These are phyloP conservation scores for Lumnitzera racemosa DNA, from an alignment of 345 rosid genomes.

Conservation along the genomic window DNA sequence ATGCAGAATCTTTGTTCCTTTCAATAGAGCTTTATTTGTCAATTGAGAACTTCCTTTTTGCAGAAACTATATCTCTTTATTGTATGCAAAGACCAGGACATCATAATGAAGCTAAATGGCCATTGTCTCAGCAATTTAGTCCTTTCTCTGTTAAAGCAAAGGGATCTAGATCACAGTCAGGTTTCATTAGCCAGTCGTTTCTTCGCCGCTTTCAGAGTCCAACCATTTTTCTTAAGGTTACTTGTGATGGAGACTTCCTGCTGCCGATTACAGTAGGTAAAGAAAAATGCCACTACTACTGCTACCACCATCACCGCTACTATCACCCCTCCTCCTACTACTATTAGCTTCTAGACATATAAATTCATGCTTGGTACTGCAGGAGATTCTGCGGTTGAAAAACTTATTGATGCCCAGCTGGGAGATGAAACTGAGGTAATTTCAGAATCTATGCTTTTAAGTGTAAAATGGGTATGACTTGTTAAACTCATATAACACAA, in stretches of 20 bases:
- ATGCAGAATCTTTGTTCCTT: neutral
- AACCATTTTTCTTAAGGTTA: slow-evolving; percentile 79
- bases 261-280: slow-evolving; percentile 71
- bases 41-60: neutral
- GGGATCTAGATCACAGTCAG: slow-evolving; percentile 21
- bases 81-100: slow-evolving; percentile 41
- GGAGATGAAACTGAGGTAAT: slow-evolving; percentile 45
- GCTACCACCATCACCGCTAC: neutral
- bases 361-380: slow-evolving; percentile 10
- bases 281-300: neutral
- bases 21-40: neutral
- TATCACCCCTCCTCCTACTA: neutral
- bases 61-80: slow-evolving; percentile 48
- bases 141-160: slow-evolving; percentile 13
- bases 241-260: slow-evolving; percentile 77
- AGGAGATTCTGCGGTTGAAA: slow-evolving; percentile 79
- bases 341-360: slow-evolving; percentile 7
- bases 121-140: slow-evolving; percentile 15
- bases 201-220: slow-evolving; percentile 67
- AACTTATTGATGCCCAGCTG: slow-evolving; percentile 33
- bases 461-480: neutral
- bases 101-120: slow-evolving; percentile 28
- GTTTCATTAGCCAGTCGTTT: slow-evolving; percentile 39
- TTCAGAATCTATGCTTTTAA: neutral
- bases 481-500: slow-evolving; percentile 1